A percentile compares a stretch with the other conserved stretches of the same genome.
These are phyloP conservation scores for Filosporella fistucella DNA, from an alignment of 495 filamentous ascomycete genomes.

Conservation along the genomic window DNA sequence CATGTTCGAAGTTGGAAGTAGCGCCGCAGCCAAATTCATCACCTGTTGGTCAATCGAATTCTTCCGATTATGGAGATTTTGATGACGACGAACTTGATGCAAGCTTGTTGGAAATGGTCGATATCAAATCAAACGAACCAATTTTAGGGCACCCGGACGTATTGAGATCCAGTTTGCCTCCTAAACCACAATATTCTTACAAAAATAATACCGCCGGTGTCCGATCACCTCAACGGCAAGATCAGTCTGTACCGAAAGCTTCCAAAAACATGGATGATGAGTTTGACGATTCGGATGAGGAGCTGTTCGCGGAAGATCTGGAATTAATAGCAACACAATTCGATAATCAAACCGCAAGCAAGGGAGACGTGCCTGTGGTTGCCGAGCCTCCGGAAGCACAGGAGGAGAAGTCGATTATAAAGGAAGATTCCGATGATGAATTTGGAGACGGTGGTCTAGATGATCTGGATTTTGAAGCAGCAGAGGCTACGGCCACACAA, in stretches of 20 bases:
- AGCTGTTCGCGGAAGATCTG: constrained; percentile 50
- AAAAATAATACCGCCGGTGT: neutral
- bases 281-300: constrained; percentile 62
- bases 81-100: constrained; percentile 53
- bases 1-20: neutral
- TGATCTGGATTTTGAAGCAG: constrained; percentile 64
- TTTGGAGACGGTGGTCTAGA: constrained; percentile 63
- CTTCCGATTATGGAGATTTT: constrained; percentile 54
- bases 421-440: constrained; percentile 24
- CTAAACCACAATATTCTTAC: neutral
- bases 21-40: neutral
- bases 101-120: constrained; percentile 21
- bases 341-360: constrained; percentile 32
- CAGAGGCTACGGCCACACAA: constrained; percentile 56
- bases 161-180: neutral
- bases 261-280: constrained; percentile 34
- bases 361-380: neutral
- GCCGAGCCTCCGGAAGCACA: neutral
- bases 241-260: neutral
- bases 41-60: constrained; percentile 21
- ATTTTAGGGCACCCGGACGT: neutral
- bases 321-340: constrained; percentile 51
- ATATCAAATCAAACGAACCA: constrained; percentile 1
- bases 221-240: neutral
- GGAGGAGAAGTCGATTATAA: neutral